Conservation (phyloP, 192 early-diverging fungal species). For the Linnemannia schmuckeri region DNA sequence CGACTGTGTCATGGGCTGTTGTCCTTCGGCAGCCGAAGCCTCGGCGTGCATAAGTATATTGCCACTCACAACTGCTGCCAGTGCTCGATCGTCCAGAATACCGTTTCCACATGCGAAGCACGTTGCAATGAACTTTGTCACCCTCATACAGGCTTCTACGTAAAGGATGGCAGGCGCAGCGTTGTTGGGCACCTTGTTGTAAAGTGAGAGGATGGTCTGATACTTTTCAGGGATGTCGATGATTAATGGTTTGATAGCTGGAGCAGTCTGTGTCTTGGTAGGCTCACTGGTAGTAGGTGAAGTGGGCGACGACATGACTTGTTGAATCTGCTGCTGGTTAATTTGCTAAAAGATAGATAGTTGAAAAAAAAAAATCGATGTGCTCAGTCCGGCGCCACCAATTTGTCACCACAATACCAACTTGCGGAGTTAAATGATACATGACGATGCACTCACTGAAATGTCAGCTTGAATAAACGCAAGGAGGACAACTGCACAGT, state of each 20-base stretch:
- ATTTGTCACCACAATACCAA: neutral
- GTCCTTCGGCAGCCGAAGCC: neutral
- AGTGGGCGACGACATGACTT: slow-evolving; percentile 37
- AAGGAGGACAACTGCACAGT: slow-evolving; percentile 71
- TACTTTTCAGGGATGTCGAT: slow-evolving; percentile 77
- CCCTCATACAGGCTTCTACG: slow-evolving; percentile 74
- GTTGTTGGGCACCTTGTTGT: slow-evolving; percentile 67
- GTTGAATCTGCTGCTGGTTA: slow-evolving; percentile 38
- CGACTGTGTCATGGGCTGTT: slow-evolving; percentile 35
- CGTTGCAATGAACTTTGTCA: slow-evolving; percentile 73
- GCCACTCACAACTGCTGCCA: slow-evolving; percentile 48
- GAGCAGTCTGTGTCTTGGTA: slow-evolving; percentile 25
- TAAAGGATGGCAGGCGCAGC: slow-evolving; percentile 71
- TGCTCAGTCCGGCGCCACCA: neutral
- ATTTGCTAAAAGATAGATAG: slow-evolving; percentile 20
- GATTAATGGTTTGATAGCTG: slow-evolving; percentile 53
- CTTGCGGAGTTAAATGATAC: neutral
- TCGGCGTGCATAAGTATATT: slow-evolving; percentile 39
- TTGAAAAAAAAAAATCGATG: neutral
- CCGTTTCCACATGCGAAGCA: slow-evolving; percentile 51
- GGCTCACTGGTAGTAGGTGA: slow-evolving; percentile 43
- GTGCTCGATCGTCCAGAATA: slow-evolving; percentile 45
- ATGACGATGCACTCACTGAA: slow-evolving; percentile 56
- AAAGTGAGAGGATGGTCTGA: slow-evolving; percentile 72
- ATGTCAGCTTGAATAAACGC: slow-evolving; percentile 73